Percentiles rank a stretch among this genome's conserved stretches.
phyloP scores from a whole-genome alignment of 805 yeast species.

The Zygosaccharomyces gambellarensis region DNA sequence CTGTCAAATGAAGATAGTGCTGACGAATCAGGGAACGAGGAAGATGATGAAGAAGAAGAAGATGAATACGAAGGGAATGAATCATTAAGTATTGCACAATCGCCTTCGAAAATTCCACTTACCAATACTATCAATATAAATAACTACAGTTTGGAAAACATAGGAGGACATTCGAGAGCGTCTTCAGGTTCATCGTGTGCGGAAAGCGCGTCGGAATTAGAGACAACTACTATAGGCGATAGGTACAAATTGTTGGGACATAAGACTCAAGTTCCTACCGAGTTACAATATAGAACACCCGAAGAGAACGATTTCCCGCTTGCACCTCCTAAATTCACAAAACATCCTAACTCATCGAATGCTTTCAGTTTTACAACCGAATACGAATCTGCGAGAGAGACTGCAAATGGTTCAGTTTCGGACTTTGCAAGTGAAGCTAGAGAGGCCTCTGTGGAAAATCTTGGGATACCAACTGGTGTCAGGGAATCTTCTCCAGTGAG shows the following conservation, averaged over 20 bases:
- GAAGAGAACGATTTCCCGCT: background rate
- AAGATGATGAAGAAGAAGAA: conserved; percentile 9
- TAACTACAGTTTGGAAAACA: conserved; percentile 12
- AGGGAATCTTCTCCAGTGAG: background rate
- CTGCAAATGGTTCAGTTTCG: conserved; percentile 4
- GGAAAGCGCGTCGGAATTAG: conserved; percentile 20
- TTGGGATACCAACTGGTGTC: conserved; percentile 15
- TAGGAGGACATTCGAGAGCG: conserved; percentile 11
- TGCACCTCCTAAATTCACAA: conserved; percentile 5
- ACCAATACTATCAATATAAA: conserved; percentile 25
- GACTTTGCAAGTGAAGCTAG: background rate
- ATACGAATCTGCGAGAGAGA: conserved; percentile 25
- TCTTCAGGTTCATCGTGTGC: conserved; percentile 29
- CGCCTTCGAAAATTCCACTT: conserved; percentile 29
- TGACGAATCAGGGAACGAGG: conserved; percentile 8
- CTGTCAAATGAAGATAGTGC: conserved; percentile 13
- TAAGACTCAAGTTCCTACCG: conserved; percentile 3
- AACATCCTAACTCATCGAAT: conserved; percentile 18
- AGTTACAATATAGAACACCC: background rate
- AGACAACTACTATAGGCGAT: conserved; percentile 17
- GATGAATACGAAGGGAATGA: conserved; percentile 8
- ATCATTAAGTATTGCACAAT: conserved; percentile 14
- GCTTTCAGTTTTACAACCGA: conserved; percentile 27
- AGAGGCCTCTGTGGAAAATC: conserved; percentile 15
- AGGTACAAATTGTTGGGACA: conserved; percentile 16